Conservation (phyloP, 805 yeast species). For the Pichia ethanolica region DNA sequence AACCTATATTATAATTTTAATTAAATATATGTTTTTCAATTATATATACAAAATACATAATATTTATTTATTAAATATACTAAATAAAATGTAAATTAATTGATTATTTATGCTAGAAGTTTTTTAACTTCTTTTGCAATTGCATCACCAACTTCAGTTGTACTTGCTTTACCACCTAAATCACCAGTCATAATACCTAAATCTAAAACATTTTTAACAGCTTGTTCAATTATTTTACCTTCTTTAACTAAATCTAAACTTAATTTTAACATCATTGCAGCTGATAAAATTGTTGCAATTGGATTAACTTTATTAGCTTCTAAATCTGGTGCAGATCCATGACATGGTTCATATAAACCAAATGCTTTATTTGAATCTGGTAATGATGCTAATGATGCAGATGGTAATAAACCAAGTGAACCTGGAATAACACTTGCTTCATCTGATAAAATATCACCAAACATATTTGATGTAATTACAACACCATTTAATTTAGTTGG, state of each 20-base stretch:
- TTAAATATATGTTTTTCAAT: too few species aligned
- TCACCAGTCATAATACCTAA: constrained; percentile 86
- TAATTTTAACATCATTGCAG: constrained; percentile 94
- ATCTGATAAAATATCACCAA: constrained; percentile 96
- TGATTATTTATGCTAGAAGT: constrained; percentile 10
- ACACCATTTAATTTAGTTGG: constrained; percentile 92
- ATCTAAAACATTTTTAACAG: constrained; percentile 78
- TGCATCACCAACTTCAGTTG: constrained; percentile 92
- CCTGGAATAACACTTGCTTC: constrained; percentile 99
- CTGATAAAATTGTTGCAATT: constrained; percentile 88
- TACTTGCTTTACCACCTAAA: constrained; percentile 74
- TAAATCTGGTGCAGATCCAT: constrained; percentile 97
- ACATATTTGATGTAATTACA: constrained; percentile 90
- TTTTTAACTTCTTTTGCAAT: constrained; percentile 62
- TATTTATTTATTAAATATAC: too few species aligned
- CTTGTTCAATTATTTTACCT: constrained; percentile 82
- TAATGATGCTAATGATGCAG: constrained; percentile 93
- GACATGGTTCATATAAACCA: constrained; percentile 97
- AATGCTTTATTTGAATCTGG: constrained; percentile 93
- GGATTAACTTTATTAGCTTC: constrained; percentile 87
- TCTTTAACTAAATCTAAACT: constrained; percentile 78
- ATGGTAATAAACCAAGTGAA: constrained; percentile 89
- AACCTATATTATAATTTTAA: too few species aligned
- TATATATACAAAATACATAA: too few species aligned
- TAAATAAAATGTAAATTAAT: too few species aligned